Conservation (phyloP, 1,284 basidiomycete genomes). For the Veloboletus limbatus region DNA sequence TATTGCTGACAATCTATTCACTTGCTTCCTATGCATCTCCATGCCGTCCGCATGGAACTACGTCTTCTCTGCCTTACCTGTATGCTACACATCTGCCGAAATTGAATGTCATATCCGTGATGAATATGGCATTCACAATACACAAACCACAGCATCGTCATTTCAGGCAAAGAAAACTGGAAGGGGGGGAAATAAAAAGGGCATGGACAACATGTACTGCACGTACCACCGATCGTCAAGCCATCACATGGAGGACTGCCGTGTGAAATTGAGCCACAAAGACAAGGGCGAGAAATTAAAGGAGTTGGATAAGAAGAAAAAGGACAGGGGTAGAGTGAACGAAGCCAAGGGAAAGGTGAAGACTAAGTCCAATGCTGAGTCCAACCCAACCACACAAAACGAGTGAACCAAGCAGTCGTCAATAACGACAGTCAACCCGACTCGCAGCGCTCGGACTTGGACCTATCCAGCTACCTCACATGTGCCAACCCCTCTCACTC, state of each 20-base stretch:
- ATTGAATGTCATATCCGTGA: constrained; percentile 3
- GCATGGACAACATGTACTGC: no score
- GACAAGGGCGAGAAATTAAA: no score
- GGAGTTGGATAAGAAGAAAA: no score
- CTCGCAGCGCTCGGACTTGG: neutral
- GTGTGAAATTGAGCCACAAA: no score
- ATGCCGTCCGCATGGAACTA: constrained; percentile 10
- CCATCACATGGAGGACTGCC: no score
- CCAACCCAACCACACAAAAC: neutral
- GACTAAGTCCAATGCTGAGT: neutral
- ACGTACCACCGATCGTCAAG: no score
- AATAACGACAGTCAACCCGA: no score
- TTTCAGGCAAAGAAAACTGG: no score
- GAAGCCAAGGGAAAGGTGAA: neutral
- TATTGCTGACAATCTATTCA: constrained; percentile 1
- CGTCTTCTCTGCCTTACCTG: constrained; percentile 1
- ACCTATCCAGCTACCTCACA: neutral
- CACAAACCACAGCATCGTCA: neutral
- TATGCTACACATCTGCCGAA: constrained; percentile 2
- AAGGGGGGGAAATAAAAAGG: no score
- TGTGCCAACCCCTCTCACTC: neutral
- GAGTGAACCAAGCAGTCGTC: neutral
- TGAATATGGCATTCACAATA: neutral
- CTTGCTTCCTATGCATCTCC: constrained; percentile 10
- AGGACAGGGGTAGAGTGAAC: neutral